Conservation (phyloP, 192 early-diverging fungal species). For the Backusella westeae region DNA sequence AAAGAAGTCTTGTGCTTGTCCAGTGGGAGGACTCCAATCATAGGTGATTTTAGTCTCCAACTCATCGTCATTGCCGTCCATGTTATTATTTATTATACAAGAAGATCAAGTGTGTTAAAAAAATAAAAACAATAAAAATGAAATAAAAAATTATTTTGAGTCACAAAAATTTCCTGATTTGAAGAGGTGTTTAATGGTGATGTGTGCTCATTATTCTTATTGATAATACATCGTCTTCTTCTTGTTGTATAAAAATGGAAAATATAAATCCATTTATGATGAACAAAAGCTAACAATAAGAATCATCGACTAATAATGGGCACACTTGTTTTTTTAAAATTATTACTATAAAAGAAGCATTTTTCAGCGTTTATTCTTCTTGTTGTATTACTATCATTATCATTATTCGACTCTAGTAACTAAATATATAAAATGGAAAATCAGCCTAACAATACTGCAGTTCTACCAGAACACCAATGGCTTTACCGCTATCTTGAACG, state of each 20-base stretch:
- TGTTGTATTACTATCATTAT: too few relatives aligned
- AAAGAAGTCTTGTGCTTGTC: slow-evolving; percentile 12
- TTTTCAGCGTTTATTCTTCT: too few relatives aligned
- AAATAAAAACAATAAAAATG: neutral
- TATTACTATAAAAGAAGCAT: neutral
- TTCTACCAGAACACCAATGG: neutral
- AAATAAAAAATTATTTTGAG: slow-evolving; percentile 1
- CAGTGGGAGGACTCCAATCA: slow-evolving; percentile 32
- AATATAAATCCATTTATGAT: neutral
- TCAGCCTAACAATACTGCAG: too few relatives aligned
- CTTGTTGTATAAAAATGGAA: neutral
- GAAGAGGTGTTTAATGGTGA: too few relatives aligned
- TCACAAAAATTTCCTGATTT: neutral
- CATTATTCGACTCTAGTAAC: too few relatives aligned
- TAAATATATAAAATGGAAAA: neutral
- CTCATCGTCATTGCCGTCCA: slow-evolving; percentile 17
- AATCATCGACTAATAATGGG: neutral
- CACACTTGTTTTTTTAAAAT: neutral
- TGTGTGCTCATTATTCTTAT: too few relatives aligned
- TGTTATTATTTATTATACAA: neutral
- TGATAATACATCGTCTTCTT: too few relatives aligned
- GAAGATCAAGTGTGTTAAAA: neutral
- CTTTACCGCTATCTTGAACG: neutral
- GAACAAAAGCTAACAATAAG: neutral
- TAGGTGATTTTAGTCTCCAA: slow-evolving; percentile 14